Evolutionary conservation across 2,329 filamentous ascomycete genomes (phyloP).

Genomic region (Talaromyces sp.): DNA sequence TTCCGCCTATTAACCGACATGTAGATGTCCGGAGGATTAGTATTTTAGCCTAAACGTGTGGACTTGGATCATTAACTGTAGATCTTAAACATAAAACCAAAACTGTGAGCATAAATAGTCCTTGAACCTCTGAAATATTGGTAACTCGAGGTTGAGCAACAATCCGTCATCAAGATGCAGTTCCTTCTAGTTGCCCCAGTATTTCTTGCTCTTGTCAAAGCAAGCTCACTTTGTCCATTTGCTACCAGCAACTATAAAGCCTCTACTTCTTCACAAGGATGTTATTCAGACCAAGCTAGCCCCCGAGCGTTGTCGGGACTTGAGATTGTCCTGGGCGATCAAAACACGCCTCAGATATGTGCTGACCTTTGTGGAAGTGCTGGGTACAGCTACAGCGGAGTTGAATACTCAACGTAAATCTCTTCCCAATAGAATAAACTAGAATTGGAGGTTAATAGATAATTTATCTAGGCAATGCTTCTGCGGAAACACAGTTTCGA

Average conservation of each 20-base stretch:
- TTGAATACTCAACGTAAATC: slow-evolving; percentile 1
- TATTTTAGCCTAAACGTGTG: too few species aligned
- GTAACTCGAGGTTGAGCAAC: too few species aligned
- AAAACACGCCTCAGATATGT: slow-evolving; percentile 1
- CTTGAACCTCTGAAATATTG: too few species aligned
- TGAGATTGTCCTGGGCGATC: neutral
- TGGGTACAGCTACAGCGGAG: slow-evolving; percentile 3
- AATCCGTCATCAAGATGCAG: too few species aligned
- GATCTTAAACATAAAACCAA: too few species aligned
- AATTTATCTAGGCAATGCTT: slow-evolving; percentile 4
- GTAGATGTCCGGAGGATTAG: too few species aligned
- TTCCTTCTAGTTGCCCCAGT: too few species aligned
- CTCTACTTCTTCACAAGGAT: neutral
- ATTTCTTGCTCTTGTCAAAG: too few species aligned
- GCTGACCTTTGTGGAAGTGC: neutral
- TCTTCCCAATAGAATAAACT: neutral
- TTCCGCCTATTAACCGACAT: too few species aligned
- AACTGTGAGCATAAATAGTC: too few species aligned
- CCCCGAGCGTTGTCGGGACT: neutral
- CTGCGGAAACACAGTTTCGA: neutral
- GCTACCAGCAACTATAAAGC: neutral
- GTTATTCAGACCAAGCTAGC: neutral
- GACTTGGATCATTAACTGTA: too few species aligned
- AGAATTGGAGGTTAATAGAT: neutral
- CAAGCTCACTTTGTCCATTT: too few species aligned